phyloP scores from a whole-genome alignment of 129 eudicot species.

The Glebionis coronaria region DNA sequence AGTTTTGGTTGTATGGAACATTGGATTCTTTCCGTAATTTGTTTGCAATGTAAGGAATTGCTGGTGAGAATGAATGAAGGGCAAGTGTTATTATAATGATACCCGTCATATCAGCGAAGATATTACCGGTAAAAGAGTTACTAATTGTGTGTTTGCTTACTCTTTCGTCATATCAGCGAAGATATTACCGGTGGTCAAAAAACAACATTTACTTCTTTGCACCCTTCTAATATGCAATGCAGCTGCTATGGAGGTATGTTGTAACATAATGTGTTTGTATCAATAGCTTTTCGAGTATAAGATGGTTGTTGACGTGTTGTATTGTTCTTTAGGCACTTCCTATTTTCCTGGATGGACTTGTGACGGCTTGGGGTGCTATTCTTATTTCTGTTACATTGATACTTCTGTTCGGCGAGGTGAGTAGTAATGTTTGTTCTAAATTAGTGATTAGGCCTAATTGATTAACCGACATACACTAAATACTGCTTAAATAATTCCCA shows the following conservation, averaged over 20 bases:
- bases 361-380: slow-evolving; percentile 91
- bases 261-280: neutral
- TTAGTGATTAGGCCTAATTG: no score
- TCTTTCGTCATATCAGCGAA: slow-evolving; percentile 48
- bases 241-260: slow-evolving; percentile 94
- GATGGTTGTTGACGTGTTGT: slow-evolving; percentile 22
- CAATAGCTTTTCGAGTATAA: neutral
- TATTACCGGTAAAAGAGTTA: neutral
- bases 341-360: slow-evolving; percentile 70
- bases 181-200: slow-evolving; percentile 86
- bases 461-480: no score
- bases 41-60: no score
- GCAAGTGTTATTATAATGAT: no score
- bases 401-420: slow-evolving; percentile 93
- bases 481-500: neutral
- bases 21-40: no score
- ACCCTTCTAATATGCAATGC: slow-evolving; percentile 95
- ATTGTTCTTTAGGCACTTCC: slow-evolving; percentile 93
- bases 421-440: neutral
- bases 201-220: slow-evolving; percentile 85
- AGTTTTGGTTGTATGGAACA: no score
- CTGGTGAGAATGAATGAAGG: no score
- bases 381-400: slow-evolving; percentile 88
- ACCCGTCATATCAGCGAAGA: no score
- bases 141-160: neutral